A percentile compares a stretch with the other conserved stretches of the same genome.
Evolutionary conservation across 2,329 filamentous ascomycete genomes (phyloP).

Genomic region (Talaromyces albobiverticillius): DNA sequence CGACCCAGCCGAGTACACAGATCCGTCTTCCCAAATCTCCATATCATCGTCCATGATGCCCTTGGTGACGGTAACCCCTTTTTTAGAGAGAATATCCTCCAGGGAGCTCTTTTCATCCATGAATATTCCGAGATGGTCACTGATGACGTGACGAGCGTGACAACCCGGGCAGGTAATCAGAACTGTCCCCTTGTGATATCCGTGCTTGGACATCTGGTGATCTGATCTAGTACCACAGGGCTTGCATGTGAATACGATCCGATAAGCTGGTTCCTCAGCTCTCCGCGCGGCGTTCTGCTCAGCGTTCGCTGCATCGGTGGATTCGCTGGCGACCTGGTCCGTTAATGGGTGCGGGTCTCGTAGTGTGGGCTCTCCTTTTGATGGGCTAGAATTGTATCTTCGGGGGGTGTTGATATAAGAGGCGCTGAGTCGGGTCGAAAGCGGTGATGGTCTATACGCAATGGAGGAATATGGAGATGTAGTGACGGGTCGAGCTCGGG

Average conservation of each 20-base stretch:
- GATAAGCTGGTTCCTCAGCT: slow-evolving; percentile 66
- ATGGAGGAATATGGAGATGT: slow-evolving; percentile 1
- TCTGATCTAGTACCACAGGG: slow-evolving; percentile 77
- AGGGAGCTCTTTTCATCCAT: slow-evolving; percentile 41
- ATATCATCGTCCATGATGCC: slow-evolving; percentile 79
- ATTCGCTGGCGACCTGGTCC: slow-evolving; percentile 24
- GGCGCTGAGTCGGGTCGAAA: slow-evolving; percentile 1
- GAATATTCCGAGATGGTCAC: slow-evolving; percentile 73
- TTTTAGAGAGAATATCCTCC: slow-evolving; percentile 40
- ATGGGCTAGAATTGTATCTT: slow-evolving; percentile 31
- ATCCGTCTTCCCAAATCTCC: slow-evolving; percentile 84
- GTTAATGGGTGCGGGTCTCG: slow-evolving; percentile 29
- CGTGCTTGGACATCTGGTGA: slow-evolving; percentile 87
- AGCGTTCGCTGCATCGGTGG: slow-evolving; percentile 31
- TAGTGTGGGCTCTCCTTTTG: slow-evolving; percentile 19
- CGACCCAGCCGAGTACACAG: slow-evolving; percentile 30
- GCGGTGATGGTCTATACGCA: not conserved
- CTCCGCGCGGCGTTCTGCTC: slow-evolving; percentile 36
- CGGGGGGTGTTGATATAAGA: slow-evolving; percentile 9
- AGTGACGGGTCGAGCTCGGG: slow-evolving; percentile 18
- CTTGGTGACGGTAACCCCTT: slow-evolving; percentile 70
- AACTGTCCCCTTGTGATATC: slow-evolving; percentile 86
- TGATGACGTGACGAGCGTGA: slow-evolving; percentile 84
- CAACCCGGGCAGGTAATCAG: slow-evolving; percentile 86
- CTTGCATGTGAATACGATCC: slow-evolving; percentile 88